A percentile compares a stretch with the other conserved stretches of the same genome.
Evolutionary conservation across 352 stramenopile genomes (phyloP).

Genomic region (Phytophthora kernoviae): DNA sequence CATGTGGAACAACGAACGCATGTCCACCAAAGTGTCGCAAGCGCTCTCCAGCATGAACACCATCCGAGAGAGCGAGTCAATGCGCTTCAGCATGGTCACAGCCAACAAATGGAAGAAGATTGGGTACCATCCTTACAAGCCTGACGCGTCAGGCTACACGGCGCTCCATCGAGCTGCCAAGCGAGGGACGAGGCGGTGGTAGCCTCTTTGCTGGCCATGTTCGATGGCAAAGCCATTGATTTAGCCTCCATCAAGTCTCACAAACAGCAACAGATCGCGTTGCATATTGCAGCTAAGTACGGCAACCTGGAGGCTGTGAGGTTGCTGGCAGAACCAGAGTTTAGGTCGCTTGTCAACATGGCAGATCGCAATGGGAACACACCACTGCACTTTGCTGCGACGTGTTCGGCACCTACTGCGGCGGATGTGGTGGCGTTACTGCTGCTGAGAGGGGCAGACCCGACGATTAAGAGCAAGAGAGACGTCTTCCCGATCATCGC

Average conservation of each 20-base stretch:
- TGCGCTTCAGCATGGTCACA: conserved; percentile 80
- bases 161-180: conserved; percentile 80
- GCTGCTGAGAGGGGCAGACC: conserved; percentile 58
- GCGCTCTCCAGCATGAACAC: conserved; percentile 65
- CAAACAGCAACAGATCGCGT: conserved; percentile 79
- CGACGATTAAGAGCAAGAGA: conserved; percentile 71
- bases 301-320: conserved; percentile 64
- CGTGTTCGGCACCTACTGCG: conserved; percentile 51
- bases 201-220: conserved; percentile 78
- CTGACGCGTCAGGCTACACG: conserved; percentile 79
- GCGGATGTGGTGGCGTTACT: conserved; percentile 66
- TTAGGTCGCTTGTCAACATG: conserved; percentile 62
- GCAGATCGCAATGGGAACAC: conserved; percentile 83
- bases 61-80: conserved; percentile 77
- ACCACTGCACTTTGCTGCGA: conserved; percentile 81
- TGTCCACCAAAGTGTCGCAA: conserved; percentile 68
- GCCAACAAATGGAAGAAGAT: conserved; percentile 86
- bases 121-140: conserved; percentile 85
- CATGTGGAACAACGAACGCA: conserved; percentile 66
- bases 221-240: conserved; percentile 74
- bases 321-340: conserved; percentile 59
- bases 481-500: conserved; percentile 82
- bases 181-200: conserved; percentile 71
- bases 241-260: conserved; percentile 64
- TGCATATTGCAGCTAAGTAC: conserved; percentile 86